Base-by-base conservation (phyloP, 768 basidiomycete genomes). In the Tricholomella constricta region DNA sequence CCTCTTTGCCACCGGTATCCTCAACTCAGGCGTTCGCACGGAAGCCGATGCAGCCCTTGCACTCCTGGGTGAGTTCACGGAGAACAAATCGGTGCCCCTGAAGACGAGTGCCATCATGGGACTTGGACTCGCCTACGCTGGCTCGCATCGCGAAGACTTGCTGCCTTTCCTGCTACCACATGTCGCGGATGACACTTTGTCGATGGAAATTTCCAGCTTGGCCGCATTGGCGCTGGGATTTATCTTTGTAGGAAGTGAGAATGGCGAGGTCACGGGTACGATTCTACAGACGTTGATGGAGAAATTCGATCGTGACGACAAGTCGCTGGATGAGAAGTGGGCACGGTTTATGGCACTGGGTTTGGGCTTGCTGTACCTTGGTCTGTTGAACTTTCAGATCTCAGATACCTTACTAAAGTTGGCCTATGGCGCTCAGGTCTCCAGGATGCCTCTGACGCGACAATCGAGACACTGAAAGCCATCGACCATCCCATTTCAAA, bases 231-330 rank as follows among this genome's bases (percentile, higher is more conserved):
- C 96, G 0, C 80, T 98, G 9, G 96, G 96, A 1, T 96, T 98
- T 70, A 86, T 98, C 48, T 97, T 93, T 62, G 94, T 96, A 20
- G 96, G 96, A 15, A 94, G 94, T 63, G 92, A 88, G 44, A 89
- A 98, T 59, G 94, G 94, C 5, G 97, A 99, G 58, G 85, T 97
- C 14, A 88, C 93, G 7, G 84, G 85, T 52, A 85, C 88, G 0
- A 94, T 99, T 51, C 73, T 98, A 65, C 94, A 96, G 73, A 88
- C 90, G 2, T 67, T 99, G 64, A 91, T 95, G 90, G 93, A 96
- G 67, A 77, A 81, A 48, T 73, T 68, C 34, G 79, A 81, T 54
- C 73, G 83, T 29, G 83, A 81, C 1, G 87, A 87, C 51, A 82
- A 82, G 55, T 82, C 85, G 19, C 73, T 98, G 8, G 85, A 87